Conservation (phyloP, 2,329 filamentous ascomycete genomes). For the Didymella exigua region DNA sequence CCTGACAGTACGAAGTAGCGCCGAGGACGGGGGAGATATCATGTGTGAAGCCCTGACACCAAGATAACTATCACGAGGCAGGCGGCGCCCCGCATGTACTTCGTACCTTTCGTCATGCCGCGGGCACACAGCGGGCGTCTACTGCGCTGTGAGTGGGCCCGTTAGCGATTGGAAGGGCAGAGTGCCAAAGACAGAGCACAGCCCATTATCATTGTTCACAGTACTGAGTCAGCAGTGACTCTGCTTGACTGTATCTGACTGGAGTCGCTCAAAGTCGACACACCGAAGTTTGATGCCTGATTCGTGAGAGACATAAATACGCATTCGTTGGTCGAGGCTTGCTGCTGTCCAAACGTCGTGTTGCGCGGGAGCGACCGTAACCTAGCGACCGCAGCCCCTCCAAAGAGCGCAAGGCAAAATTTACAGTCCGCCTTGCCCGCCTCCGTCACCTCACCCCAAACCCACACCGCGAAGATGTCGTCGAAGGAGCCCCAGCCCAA, state of each 20-base stretch:
- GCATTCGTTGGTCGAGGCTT: neutral
- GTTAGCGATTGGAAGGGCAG: conserved; percentile 22
- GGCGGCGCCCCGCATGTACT: conserved; percentile 12
- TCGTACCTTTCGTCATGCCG: conserved; percentile 10
- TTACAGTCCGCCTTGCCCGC: conserved; percentile 25
- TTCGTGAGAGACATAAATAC: neutral
- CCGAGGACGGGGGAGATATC: conserved; percentile 17
- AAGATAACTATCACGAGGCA: conserved; percentile 10
- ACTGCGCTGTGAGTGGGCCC: conserved; percentile 23
- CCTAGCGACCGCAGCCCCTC: conserved; percentile 4
- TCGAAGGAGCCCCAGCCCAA: conserved; percentile 64
- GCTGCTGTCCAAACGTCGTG: conserved; percentile 1
- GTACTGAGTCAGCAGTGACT: conserved; percentile 6
- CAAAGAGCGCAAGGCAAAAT: conserved; percentile 8
- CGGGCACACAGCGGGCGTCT: conserved; percentile 7
- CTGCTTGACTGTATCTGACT: conserved; percentile 8
- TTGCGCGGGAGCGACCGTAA: conserved; percentile 6
- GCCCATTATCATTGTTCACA: neutral
- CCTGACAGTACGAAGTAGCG: conserved; percentile 19
- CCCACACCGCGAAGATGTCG: conserved; percentile 42
- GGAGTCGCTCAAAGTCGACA: neutral
- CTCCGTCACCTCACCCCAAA: conserved; percentile 16
- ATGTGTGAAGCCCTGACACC: conserved; percentile 5
- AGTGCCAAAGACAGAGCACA: neutral
- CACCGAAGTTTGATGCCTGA: neutral